Conservation (phyloP, 2,329 filamentous ascomycete genomes). For the Alternaria incomplexa region DNA sequence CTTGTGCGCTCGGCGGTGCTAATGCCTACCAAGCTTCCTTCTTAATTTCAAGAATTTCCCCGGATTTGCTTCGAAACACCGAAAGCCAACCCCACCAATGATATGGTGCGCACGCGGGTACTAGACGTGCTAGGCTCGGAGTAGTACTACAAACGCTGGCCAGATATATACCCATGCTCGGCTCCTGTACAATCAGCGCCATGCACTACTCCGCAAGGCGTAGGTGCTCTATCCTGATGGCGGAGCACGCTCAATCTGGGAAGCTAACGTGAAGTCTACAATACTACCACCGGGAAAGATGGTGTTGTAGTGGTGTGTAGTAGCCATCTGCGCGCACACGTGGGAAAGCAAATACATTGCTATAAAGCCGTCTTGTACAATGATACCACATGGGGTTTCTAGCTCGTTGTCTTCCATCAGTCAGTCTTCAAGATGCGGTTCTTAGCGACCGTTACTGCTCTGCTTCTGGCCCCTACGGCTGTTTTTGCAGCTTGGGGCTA, state of each 20-base stretch:
- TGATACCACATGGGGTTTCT: not conserved
- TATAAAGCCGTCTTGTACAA: not conserved
- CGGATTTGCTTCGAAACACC: not conserved
- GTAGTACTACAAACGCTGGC: not conserved
- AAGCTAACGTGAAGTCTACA: not conserved
- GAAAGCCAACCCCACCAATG: not conserved
- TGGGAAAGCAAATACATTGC: not conserved
- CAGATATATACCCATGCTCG: not conserved
- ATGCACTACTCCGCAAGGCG: not conserved
- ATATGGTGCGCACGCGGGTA: not conserved
- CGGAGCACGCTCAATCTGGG: not conserved
- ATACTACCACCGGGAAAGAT: not conserved
- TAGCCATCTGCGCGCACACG: not conserved
- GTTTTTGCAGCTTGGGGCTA: slow-evolving; percentile 51
- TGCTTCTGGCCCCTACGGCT: slow-evolving; percentile 33
- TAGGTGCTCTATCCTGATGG: not conserved
- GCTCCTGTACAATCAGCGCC: not conserved
- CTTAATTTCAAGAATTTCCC: not conserved
- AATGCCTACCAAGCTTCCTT: not conserved
- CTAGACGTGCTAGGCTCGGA: not conserved
- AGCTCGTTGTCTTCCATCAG: not conserved
- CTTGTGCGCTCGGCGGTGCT: not conserved
- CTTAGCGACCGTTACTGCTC: slow-evolving; percentile 14
- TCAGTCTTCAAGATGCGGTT: slow-evolving; percentile 20
- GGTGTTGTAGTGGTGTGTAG: not conserved